Evolutionary conservation across 768 basidiomycete species (phyloP), one percentile per base, ranked within the genome.

Genomic region (Lentinus tigrinus): DNA sequence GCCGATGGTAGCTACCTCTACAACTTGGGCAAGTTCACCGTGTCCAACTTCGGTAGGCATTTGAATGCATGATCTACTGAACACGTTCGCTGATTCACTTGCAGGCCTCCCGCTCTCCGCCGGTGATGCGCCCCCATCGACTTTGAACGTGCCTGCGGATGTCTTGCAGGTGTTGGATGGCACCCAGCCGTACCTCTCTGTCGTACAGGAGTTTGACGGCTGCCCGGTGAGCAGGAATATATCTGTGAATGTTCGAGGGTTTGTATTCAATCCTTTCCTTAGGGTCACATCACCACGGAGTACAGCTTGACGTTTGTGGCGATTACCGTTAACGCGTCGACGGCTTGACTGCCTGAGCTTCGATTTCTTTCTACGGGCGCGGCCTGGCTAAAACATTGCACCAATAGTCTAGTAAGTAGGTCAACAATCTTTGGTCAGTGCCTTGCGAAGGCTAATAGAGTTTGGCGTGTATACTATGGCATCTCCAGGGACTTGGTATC

Each of bases 171-270:
- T 50, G 34, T 6, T 21, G 10, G 7, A 17, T 8, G 24, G 5
- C 23, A 38, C 17, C 19, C 40, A n/a, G 23, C 52, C 24, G 44
- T 63, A 56, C 31, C 27, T 65, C 31, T 23, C 60, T 0, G 60
- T 65, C 10, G 21, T 65, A 1, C 62, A 65, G 50, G 60, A 57
- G 34, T 65, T 58, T 46, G 37, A 50, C 6, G 54, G 55, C 17
- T 65, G 65, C 23, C 65, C 65, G 9, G 65, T 63, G 23, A 43
- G 59, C n/a, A n/a, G n/a, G n/a, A n/a, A n/a, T 63, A 17, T 14
- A 21, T 17, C n/a, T 40, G 36, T 31, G 27, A 14, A 19, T 31
- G 4, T 37, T 19, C 16, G 27, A 19, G 38, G 2, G 14, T 23
- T 16, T 17, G 11, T 11, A 38, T 44, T 51, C 11, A 49, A 7